A percentile compares a stretch with the other conserved stretches of the same genome.
phyloP scores from a whole-genome alignment of 2,329 filamentous ascomycete genomes.

The Alternaria longipes region DNA sequence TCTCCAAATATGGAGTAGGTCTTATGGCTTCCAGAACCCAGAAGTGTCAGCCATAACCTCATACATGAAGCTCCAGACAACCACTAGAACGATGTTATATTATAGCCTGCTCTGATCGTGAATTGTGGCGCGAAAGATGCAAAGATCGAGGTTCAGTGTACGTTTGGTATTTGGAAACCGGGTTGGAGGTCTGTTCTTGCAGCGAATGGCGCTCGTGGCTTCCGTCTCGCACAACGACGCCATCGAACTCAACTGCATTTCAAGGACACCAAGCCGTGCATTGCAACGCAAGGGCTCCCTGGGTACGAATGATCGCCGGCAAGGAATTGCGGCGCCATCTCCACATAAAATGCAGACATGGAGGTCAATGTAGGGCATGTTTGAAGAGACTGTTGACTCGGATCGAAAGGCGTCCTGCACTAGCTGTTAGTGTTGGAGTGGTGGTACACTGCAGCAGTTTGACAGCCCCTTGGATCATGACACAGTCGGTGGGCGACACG shows the following conservation, averaged over 20 bases:
- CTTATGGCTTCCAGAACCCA: too few relatives aligned
- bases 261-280: slow-evolving; percentile 13
- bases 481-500: slow-evolving; percentile 30
- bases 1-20: too few relatives aligned
- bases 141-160: slow-evolving; percentile 6
- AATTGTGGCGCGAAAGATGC: slow-evolving; percentile 2
- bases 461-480: slow-evolving; percentile 42
- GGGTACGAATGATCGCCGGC: slow-evolving; percentile 12
- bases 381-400: slow-evolving; percentile 21
- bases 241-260: slow-evolving; percentile 26
- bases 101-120: background rate
- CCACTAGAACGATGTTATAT: background rate
- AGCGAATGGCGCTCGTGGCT: slow-evolving; percentile 43
- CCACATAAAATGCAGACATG: slow-evolving; percentile 8
- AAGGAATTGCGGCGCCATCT: slow-evolving; percentile 15
- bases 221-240: slow-evolving; percentile 38
- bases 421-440: slow-evolving; percentile 13
- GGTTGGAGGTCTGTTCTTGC: slow-evolving; percentile 32
- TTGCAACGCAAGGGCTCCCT: slow-evolving; percentile 20
- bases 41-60: too few relatives aligned
- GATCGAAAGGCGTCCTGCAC: slow-evolving; percentile 6
- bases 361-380: slow-evolving; percentile 15
- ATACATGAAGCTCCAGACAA: too few relatives aligned
- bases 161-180: slow-evolving; percentile 30
- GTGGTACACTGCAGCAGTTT: slow-evolving; percentile 42